Base-by-base conservation (phyloP, 2,329 filamentous ascomycete species). In the Fusarium domesticum region DNA sequence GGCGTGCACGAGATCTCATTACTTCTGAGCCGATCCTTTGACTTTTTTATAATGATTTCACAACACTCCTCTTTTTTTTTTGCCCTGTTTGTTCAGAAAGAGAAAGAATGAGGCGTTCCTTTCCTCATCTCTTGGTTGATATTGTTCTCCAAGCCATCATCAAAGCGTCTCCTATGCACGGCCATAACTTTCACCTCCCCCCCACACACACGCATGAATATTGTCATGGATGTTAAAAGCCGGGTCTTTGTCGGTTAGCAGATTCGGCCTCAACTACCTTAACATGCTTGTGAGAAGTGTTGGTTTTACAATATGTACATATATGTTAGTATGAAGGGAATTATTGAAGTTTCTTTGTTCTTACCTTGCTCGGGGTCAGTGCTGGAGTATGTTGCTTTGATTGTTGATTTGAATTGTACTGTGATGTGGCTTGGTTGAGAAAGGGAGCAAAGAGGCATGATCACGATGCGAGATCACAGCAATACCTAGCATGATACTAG, bases 1-100 rank as follows among this genome's bases (percentile, higher is more conserved):
- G 43, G 15, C 58, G 51, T 51, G 56, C 49, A 56, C 52, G 58
- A 35, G 50, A 42, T 62, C 49, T 64, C 64, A 66, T 66, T 39
- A 56, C 61, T n/a, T n/a, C n/a, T n/a, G n/a, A n/a, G n/a, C n/a
- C n/a, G n/a, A n/a, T n/a, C n/a, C n/a, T n/a, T n/a, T n/a, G n/a
- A n/a, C n/a, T n/a, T n/a, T n/a, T n/a, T n/a, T n/a, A n/a, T n/a
- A n/a, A n/a, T n/a, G n/a, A n/a, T n/a, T n/a, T n/a, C n/a, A n/a
- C n/a, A n/a, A n/a, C n/a, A 53, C 48, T 52, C 46, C 51, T 50
- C 37, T 41, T 47, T 47, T 39, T 47, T 54, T 54, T 53, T 55
- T 39, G 41, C 45, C 39, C 54, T 57, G 59, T 45, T 47, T 47
- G 42, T 47, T 28, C 37, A 39, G 37, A 44, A 42, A 45, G 30